A percentile compares a stretch with the other conserved stretches of the same genome.
These are phyloP conservation scores for Fusarium sp. DNA, from an alignment of 2,329 filamentous ascomycete species.

Conservation along the genomic window DNA sequence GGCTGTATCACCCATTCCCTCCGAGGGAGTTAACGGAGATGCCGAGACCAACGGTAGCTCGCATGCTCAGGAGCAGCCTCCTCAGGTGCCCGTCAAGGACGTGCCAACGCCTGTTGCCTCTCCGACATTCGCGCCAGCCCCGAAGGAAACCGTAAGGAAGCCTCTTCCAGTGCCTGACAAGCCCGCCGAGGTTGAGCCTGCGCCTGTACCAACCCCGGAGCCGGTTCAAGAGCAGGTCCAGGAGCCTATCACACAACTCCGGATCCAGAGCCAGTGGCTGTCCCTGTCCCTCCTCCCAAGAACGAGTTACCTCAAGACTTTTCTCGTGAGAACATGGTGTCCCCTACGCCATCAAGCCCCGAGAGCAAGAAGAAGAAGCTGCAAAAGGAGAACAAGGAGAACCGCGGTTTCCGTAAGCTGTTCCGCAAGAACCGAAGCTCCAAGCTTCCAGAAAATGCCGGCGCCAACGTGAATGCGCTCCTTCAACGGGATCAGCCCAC, in stretches of 20 bases:
- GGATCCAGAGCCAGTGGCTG: constrained; percentile 21
- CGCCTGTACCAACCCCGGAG: constrained; percentile 8
- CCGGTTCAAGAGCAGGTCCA: constrained; percentile 18
- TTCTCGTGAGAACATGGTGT: constrained; percentile 37
- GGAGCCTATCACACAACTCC: background rate
- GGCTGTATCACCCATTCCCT: constrained; percentile 49
- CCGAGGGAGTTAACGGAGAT: constrained; percentile 49
- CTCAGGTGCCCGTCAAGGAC: constrained; percentile 59
- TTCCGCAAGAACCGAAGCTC: constrained; percentile 73
- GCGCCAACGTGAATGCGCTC: constrained; percentile 63
- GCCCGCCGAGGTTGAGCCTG: constrained; percentile 9
- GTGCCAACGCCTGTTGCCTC: constrained; percentile 32
- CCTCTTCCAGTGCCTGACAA: constrained; percentile 27
- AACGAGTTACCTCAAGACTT: constrained; percentile 39
- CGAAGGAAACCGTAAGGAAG: constrained; percentile 35
- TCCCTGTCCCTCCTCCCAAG: constrained; percentile 43
- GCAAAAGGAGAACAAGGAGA: constrained; percentile 64
- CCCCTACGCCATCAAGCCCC: constrained; percentile 52
- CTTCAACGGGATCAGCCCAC: constrained; percentile 55
- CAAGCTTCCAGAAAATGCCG: constrained; percentile 67
- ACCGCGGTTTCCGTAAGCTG: constrained; percentile 71
- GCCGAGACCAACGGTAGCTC: constrained; percentile 16
- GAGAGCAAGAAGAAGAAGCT: constrained; percentile 64
- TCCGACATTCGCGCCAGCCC: constrained; percentile 40
- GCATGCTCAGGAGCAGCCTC: constrained; percentile 46